Conservation (phyloP, 257 asterid genomes). For the Nicotiana tomentosiformis region DNA sequence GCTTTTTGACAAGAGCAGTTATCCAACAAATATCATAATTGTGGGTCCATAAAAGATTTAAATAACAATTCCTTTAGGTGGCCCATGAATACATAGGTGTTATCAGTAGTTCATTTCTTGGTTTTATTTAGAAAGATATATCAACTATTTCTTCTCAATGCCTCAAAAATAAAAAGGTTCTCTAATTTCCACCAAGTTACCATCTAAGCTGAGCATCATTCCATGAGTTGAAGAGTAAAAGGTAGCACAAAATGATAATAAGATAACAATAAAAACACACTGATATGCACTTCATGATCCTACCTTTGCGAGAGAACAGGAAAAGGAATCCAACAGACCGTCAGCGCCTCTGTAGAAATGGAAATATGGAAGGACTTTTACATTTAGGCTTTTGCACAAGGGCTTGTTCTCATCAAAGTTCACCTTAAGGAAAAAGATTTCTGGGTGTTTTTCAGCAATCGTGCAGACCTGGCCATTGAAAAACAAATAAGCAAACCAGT, state of each 20-base stretch:
- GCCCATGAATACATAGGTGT: background rate
- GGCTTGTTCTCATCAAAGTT: slow-evolving; percentile 72
- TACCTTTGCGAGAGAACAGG: slow-evolving; percentile 84
- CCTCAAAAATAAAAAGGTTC: background rate
- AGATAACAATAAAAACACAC: background rate
- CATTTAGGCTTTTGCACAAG: slow-evolving; percentile 63
- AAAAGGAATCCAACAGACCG: slow-evolving; percentile 59
- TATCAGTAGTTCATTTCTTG: background rate
- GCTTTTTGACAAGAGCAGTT: background rate
- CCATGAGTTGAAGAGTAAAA: background rate
- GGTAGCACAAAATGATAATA: background rate
- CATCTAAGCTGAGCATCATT: background rate
- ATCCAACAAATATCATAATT: background rate
- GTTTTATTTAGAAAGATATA: background rate
- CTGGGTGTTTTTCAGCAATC: slow-evolving; percentile 55
- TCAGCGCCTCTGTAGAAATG: slow-evolving; percentile 72
- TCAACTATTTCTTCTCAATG: background rate
- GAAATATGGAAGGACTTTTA: slow-evolving; percentile 77
- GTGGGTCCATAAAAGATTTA: background rate
- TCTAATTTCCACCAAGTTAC: background rate
- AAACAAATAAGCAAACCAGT: background rate
- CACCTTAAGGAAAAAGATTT: slow-evolving; percentile 61
- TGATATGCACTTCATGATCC: background rate
- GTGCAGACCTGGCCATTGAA: slow-evolving; percentile 46
- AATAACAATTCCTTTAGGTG: background rate